These are phyloP conservation scores for Piper longum DNA, from an alignment of 164 flowering plant species.

Conservation along the genomic window DNA sequence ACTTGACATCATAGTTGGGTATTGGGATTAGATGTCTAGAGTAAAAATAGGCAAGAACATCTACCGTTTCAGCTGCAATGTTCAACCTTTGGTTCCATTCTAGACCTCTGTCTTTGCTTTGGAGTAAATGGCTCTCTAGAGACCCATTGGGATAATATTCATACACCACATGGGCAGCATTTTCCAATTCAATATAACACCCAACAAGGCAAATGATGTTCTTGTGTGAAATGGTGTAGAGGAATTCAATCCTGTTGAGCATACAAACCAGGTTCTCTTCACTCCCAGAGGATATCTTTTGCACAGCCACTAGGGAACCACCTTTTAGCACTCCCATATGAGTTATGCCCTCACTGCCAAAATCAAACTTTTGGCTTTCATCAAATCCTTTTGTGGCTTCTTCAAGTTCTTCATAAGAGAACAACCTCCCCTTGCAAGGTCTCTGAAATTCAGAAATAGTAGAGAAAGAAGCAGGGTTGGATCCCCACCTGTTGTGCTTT, in stretches of 20 bases:
- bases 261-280: conserved; percentile 35
- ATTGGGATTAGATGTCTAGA: conserved; percentile 47
- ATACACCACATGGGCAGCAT: conserved; percentile 38
- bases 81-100: conserved; percentile 50
- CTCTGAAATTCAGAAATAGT: conserved; percentile 27
- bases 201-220: conserved; percentile 45
- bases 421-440: conserved; percentile 32
- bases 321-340: conserved; percentile 43
- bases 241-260: conserved; percentile 29
- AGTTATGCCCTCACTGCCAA: conserved; percentile 25
- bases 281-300: conserved; percentile 33
- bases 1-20: conserved; percentile 36
- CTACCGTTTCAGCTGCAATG: conserved; percentile 47
- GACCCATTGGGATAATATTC: conserved; percentile 50
- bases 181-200: conserved; percentile 40
- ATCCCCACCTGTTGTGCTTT: conserved; percentile 14
- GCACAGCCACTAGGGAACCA: conserved; percentile 48
- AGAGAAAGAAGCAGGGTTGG: conserved; percentile 16
- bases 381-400: conserved; percentile 57
- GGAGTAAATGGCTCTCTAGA: conserved; percentile 32
- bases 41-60: conserved; percentile 44
- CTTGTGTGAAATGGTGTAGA: conserved; percentile 35
- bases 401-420: conserved; percentile 50
- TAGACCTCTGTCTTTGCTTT: conserved; percentile 16
- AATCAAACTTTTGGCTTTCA: conserved; percentile 32